These are phyloP conservation scores for Pezicula radicicola DNA, from an alignment of 2,329 filamentous ascomycete species.

Conservation along the genomic window DNA sequence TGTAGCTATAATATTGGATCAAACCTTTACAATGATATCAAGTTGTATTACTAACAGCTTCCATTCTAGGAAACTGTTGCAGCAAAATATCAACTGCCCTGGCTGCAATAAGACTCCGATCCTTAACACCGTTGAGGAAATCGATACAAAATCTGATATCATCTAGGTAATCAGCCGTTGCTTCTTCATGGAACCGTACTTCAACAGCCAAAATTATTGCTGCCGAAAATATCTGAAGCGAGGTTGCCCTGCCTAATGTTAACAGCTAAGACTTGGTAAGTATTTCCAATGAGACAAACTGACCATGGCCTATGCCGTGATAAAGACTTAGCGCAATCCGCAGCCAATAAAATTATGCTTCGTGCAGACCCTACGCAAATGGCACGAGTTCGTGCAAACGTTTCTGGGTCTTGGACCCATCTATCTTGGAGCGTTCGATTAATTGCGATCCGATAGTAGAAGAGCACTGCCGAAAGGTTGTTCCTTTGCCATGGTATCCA, in stretches of 20 bases:
- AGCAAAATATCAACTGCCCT: not conserved
- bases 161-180: not conserved
- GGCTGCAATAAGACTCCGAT: not conserved
- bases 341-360: not conserved
- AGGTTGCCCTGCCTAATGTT: not conserved
- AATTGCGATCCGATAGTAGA: not conserved
- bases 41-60: too few species aligned
- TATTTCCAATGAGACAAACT: not conserved
- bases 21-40: too few species aligned
- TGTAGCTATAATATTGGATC: too few species aligned
- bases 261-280: not conserved
- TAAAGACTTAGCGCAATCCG: not conserved
- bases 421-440: conserved; percentile 1
- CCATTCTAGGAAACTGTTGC: not conserved
- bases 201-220: conserved; percentile 3
- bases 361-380: conserved; percentile 1
- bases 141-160: conserved; percentile 2
- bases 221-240: conserved; percentile 1
- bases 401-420: not conserved
- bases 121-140: conserved; percentile 1
- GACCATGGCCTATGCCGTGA: conserved; percentile 1
- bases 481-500: conserved; percentile 51
- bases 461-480: not conserved
- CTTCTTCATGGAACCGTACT: not conserved
- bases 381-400: not conserved